phyloP scores from a whole-genome alignment of 2,329 filamentous ascomycete genomes.

The Teratosphaeria gauchensis region DNA sequence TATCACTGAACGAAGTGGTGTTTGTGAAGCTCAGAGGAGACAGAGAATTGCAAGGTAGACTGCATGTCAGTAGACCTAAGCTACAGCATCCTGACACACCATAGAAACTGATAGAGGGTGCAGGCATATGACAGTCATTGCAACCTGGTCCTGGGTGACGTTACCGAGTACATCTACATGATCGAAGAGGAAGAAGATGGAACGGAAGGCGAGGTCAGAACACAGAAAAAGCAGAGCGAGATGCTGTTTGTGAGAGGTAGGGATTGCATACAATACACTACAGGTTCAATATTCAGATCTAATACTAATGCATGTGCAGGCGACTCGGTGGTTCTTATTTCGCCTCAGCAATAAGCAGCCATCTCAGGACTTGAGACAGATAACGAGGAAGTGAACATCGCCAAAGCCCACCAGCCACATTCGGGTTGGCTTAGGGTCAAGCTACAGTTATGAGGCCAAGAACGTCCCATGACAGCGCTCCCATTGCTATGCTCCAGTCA shows the following conservation, averaged over 20 bases:
- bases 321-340: conserved; percentile 43
- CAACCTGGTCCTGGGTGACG: conserved; percentile 90
- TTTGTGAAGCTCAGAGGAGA: conserved; percentile 96
- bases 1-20: conserved; percentile 90
- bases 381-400: background rate
- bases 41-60: conserved; percentile 83
- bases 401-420: background rate
- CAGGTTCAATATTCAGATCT: background rate
- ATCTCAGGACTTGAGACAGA: background rate
- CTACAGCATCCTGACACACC: background rate
- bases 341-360: conserved; percentile 25
- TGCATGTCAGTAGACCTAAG: conserved; percentile 55
- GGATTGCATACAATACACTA: conserved; percentile 17
- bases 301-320: conserved; percentile 22
- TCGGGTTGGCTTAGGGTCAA: background rate
- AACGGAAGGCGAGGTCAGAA: conserved; percentile 56
- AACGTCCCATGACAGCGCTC: background rate
- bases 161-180: conserved; percentile 93
- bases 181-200: conserved; percentile 80
- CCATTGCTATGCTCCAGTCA: background rate
- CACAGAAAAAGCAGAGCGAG: conserved; percentile 91
- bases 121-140: conserved; percentile 98
- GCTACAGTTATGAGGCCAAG: background rate
- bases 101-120: background rate
- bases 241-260: conserved; percentile 96